A percentile compares a stretch with the other conserved stretches of the same genome.
Evolutionary conservation across 2,329 filamentous ascomycete species (phyloP).

Genomic region (Alternaria arborescens): DNA sequence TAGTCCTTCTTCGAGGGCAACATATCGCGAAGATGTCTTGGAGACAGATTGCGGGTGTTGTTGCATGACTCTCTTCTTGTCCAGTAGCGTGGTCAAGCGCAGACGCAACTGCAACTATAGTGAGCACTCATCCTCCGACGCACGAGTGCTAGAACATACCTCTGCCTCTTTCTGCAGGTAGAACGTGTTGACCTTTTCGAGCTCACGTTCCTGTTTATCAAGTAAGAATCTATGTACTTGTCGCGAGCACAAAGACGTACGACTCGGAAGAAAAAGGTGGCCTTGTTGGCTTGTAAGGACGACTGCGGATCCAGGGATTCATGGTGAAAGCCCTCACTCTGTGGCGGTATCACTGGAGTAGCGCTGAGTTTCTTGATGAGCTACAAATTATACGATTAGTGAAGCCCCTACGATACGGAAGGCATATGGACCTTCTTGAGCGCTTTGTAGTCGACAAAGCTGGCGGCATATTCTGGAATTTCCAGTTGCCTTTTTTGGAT

Average conservation of each 20-base stretch:
- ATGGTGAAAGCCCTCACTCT: constrained; percentile 66
- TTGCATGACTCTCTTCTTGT: constrained; percentile 93
- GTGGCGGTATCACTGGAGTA: constrained; percentile 82
- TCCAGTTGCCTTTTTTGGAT: constrained; percentile 99
- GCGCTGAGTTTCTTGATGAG: constrained; percentile 98
- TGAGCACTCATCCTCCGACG: constrained; percentile 23
- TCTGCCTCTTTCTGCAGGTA: constrained; percentile 98
- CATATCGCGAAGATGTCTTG: constrained; percentile 90
- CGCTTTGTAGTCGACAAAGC: constrained; percentile 99
- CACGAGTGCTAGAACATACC: constrained; percentile 62
- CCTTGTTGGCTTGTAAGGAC: constrained; percentile 93
- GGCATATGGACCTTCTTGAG: constrained; percentile 83
- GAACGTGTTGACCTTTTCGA: constrained; percentile 98
- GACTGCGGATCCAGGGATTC: constrained; percentile 77
- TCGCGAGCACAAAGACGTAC: constrained; percentile 61
- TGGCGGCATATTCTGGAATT: constrained; percentile 98
- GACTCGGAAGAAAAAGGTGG: constrained; percentile 97
- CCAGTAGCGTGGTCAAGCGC: constrained; percentile 86
- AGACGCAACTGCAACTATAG: constrained; percentile 79
- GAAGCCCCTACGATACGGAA: constrained; percentile 1
- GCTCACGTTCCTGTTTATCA: constrained; percentile 79
- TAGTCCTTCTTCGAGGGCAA: constrained; percentile 94
- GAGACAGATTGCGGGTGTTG: constrained; percentile 79
- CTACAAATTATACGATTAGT: constrained; percentile 59
- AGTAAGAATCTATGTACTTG: constrained; percentile 14